Evolutionary conservation across 2,329 filamentous ascomycete genomes (phyloP).

Genomic region (Apiospora pterosperma): DNA sequence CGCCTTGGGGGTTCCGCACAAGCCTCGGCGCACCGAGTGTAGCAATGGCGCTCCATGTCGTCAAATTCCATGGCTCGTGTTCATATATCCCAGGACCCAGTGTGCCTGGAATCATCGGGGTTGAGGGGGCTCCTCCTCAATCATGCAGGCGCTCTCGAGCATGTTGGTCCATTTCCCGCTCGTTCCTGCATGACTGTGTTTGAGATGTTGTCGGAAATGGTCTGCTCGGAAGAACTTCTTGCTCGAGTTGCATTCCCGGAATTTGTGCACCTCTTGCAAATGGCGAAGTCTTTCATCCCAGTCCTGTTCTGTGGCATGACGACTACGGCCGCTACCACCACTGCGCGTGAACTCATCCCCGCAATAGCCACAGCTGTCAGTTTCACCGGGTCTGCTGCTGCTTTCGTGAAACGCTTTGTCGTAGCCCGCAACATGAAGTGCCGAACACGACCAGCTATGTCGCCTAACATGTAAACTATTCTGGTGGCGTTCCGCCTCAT

Average conservation of each 20-base stretch:
- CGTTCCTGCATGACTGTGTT: constrained; percentile 93
- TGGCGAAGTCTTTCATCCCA: constrained; percentile 87
- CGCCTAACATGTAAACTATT: constrained; percentile 89
- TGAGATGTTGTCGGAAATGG: constrained; percentile 96
- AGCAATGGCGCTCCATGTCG: background rate
- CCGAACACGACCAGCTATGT: constrained; percentile 96
- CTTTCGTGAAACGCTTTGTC: constrained; percentile 86
- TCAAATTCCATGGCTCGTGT: background rate
- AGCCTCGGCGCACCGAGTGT: background rate
- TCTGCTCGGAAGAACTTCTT: constrained; percentile 98
- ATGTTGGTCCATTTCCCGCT: constrained; percentile 99
- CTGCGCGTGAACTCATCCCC: constrained; percentile 77
- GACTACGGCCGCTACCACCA: constrained; percentile 35
- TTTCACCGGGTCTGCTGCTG: constrained; percentile 59
- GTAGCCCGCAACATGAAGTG: constrained; percentile 61
- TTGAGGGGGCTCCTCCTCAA: constrained; percentile 71
- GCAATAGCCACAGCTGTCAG: constrained; percentile 91
- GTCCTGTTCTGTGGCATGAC: constrained; percentile 69
- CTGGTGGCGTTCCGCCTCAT: constrained; percentile 93
- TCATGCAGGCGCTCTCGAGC: constrained; percentile 94
- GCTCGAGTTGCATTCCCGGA: constrained; percentile 93
- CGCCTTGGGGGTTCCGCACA: background rate
- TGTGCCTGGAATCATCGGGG: constrained; percentile 27
- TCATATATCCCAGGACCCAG: background rate
- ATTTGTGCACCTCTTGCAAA: constrained; percentile 90